Conservation (phyloP, 2,329 filamentous ascomycete species). For the Teratosphaeria epicoccoides region DNA sequence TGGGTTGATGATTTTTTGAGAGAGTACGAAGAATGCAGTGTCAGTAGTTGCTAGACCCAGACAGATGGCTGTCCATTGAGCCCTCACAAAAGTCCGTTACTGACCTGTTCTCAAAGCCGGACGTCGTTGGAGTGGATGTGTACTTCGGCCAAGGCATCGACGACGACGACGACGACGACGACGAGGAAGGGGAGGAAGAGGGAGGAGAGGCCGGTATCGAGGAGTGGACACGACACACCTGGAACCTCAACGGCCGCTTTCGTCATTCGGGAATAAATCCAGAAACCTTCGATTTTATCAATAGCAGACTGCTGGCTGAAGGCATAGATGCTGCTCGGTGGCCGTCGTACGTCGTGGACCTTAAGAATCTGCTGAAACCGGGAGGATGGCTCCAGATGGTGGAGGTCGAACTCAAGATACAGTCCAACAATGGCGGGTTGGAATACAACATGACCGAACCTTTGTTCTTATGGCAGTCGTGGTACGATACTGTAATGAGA, state of each 20-base stretch:
- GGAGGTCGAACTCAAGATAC: conserved; percentile 77
- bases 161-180: conserved; percentile 11
- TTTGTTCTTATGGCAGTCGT: conserved; percentile 18
- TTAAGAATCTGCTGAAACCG: conserved; percentile 58
- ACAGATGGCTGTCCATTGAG: not conserved
- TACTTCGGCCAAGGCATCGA: conserved; percentile 18
- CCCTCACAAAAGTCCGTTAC: not conserved
- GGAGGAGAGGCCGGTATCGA: conserved; percentile 12
- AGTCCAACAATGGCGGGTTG: conserved; percentile 66
- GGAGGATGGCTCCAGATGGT: conserved; percentile 81
- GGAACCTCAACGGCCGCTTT: conserved; percentile 27
- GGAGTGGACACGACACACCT: conserved; percentile 20
- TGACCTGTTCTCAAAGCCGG: not conserved
- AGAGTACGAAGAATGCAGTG: conserved; percentile 12
- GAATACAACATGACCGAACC: conserved; percentile 5
- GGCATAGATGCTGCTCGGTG: conserved; percentile 66
- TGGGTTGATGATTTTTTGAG: conserved; percentile 30
- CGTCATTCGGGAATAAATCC: conserved; percentile 13
- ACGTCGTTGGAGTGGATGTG: conserved; percentile 26
- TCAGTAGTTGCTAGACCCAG: conserved; percentile 4
- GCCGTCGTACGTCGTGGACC: conserved; percentile 65
- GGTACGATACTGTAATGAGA: conserved; percentile 11
- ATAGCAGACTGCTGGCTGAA: conserved; percentile 61
- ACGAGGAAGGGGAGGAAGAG: conserved; percentile 11
- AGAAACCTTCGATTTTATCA: conserved; percentile 67